Evolutionary conservation across 768 basidiomycete species (phyloP), one percentile per base, ranked within the genome.

Genomic region (Kwoniella mangroviensis): DNA sequence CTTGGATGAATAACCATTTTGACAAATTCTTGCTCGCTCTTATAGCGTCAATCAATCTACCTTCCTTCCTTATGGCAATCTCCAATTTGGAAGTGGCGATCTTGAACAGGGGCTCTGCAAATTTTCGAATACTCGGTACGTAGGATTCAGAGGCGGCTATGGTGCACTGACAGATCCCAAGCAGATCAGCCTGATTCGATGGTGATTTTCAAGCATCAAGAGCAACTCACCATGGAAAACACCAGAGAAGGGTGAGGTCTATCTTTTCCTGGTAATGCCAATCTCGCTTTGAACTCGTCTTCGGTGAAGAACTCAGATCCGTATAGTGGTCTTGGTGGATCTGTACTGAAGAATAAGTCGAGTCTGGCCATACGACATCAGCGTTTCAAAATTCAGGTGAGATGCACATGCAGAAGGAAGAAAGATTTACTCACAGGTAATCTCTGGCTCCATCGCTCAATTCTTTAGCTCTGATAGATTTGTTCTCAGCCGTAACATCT

Each of bases 21-120:
- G 68, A 61, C 1, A 78, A 52, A 41, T 71, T 71, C 66, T 72
- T 74, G 52, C 49, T 58, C 3, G 72, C 68, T 17, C 66, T 70
- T 60, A 75, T 72, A 21, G 73, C 74, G 56, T 75, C 75, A 12
- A 78, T 26, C 24, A 78, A n/a, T 21, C 77, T 49, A 54, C 75
- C 74, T 26, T 70, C 63, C 24, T 71, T n/a, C 6, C 56, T 7
- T n/a, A 75, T 60, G 2, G 70, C 42, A 45, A 65, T 68, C 15
- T 78, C 74, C 15, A 78, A 21, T 40, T 75, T 75, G 2, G 19
- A 21, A 11, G 26, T 22, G 15, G 77, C 68, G 22, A 75, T 70
- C 22, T 54, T 56, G 67, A 69, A 72, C 0, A 78, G 71, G 2
- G 73, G 45, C 5, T 75, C 73, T 19, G 72, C 58, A 0, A 78